These are phyloP conservation scores for Fusarium veterinarium DNA, from an alignment of 2,329 filamentous ascomycete genomes.

Conservation along the genomic window DNA sequence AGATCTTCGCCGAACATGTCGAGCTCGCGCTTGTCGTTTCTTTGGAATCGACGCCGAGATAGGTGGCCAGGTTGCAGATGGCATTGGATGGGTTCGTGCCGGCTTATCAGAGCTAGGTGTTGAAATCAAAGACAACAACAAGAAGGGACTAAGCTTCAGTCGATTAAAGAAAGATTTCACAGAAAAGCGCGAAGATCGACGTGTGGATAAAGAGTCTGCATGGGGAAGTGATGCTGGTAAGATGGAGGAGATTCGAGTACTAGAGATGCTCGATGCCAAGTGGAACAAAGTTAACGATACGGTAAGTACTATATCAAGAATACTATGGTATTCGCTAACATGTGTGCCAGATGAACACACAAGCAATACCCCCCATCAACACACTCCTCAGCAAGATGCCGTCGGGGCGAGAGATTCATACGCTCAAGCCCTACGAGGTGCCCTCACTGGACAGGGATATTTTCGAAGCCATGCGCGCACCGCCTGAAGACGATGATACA, in stretches of 20 bases:
- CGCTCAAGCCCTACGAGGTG: constrained; percentile 73
- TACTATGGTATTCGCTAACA: constrained; percentile 3
- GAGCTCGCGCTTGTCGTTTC: constrained; percentile 89
- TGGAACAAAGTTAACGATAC: constrained; percentile 96
- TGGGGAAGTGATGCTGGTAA: constrained; percentile 89
- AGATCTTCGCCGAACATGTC: constrained; percentile 78
- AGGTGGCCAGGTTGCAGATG: constrained; percentile 82
- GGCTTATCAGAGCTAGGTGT: constrained; percentile 81
- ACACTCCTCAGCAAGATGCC: constrained; percentile 83
- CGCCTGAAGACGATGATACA: constrained; percentile 50
- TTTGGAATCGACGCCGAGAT: constrained; percentile 91
- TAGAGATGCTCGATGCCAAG: constrained; percentile 88
- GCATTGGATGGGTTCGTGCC: constrained; percentile 86
- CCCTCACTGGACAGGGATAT: constrained; percentile 73
- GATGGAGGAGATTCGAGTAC: constrained; percentile 84
- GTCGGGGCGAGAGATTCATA: constrained; percentile 87
- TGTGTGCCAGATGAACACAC: constrained; percentile 76
- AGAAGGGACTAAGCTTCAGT: constrained; percentile 67
- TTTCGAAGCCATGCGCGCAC: constrained; percentile 69
- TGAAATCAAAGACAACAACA: constrained; percentile 59
- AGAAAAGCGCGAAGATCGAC: constrained; percentile 82
- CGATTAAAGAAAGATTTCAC: constrained; percentile 79
- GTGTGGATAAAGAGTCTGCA: constrained; percentile 75
- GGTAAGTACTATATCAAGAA: constrained; percentile 59
- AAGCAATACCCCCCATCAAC: constrained; percentile 77